Evolutionary conservation across 257 asterid genomes (phyloP), one percentile per base, ranked within the genome.

Genomic region (Solanum neorickii): DNA sequence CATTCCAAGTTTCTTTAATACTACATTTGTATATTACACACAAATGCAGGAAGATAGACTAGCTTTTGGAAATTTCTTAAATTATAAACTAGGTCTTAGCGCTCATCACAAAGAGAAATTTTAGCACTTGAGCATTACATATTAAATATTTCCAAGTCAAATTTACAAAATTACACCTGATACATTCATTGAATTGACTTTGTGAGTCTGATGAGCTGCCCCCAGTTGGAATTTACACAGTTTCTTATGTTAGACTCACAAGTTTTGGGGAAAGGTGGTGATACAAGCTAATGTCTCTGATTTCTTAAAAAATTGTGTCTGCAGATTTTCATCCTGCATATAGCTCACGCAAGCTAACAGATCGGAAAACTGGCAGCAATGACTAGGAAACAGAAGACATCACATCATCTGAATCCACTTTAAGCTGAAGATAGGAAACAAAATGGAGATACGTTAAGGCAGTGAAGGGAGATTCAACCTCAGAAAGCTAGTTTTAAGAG

Each of bases 381-480:
- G 74, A 73, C 90, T 89, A 89, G 84, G 90, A 83, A 47, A 88
- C 86, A n/a, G 87, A 82, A 87, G 98, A 93, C 87, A 68, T 87
- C 85, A 93, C 91, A 89, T 95, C 98, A 20, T 93, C 97, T 18
- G 99, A 96, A 90, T 95, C 98, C 88, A 91, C 93, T 90, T 94
- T 94, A 86, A 96, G 88, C 99, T 96, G 98, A 84, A 86, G 82
- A 86, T 56, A 82, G 60, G 44, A 37, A 80, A 85, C 47, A 87
- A 87, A 44, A 52, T 33, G 46, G 85, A 82, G 46, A 49, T 20
- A 10, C 23, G 68, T 82, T 16, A 11, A 29, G 23, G 46, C 46
- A 82, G 21, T 52, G 85, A 49, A 47, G 18, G 69, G 46, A 82
- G 46, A 82, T 82, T 52, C 70, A 11, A 82, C 37, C 21, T 82